Evolutionary conservation across 176 grass and related monocot genomes (phyloP), one percentile per base, ranked within the genome.

Genomic region (Dendrocalamus sinicus): DNA sequence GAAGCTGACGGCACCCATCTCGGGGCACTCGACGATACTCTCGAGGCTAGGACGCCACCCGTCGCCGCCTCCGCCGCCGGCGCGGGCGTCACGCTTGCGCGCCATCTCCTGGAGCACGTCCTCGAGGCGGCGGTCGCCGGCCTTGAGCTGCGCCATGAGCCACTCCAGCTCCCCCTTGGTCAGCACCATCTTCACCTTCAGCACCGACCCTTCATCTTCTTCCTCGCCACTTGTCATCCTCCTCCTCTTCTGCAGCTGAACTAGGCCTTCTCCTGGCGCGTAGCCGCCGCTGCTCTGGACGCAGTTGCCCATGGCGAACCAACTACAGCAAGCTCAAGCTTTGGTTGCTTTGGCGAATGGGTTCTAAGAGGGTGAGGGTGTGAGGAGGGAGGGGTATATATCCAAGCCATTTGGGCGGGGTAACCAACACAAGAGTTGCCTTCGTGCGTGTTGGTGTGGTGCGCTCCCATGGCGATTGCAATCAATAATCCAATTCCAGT

Each of bases 151-250:
- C 65, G 89, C 71, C 89, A 89, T 84, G 22, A 94, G 89, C 92
- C 87, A 92, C 79, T 89, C 92, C n/a, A 94, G 92, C 92, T 94
- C 92, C 50, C 26, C 80, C 55, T 88, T 91, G 45, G 89, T 94
- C 87, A 94, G 84, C 47, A 94, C 80, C 79, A 94, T 85, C 89
- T 92, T 94, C 43, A 94, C 81, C 80, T 94, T 94, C 39, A 90
- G 68, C 30, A 73, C 79, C 79, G 86, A 71, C 86, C 7, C 79
- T 5, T 74, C 78, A 4, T 79, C 19, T 23, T 70, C 70, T 12
- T 70, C 22, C 0, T 23, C 75, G 8, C 70, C 77, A 17, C 15
- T 62, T 3, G 17, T 15, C 44, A 15, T 39, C 22, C 78, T 53
- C 4, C 7, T 75, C 28, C 39, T 67, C 14, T 3, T 53, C 14